A percentile compares a stretch with the other conserved stretches of the same genome.
These are phyloP conservation scores for Pseudogymnoascus sp. DNA, from an alignment of 2,329 filamentous ascomycete species.

Conservation along the genomic window DNA sequence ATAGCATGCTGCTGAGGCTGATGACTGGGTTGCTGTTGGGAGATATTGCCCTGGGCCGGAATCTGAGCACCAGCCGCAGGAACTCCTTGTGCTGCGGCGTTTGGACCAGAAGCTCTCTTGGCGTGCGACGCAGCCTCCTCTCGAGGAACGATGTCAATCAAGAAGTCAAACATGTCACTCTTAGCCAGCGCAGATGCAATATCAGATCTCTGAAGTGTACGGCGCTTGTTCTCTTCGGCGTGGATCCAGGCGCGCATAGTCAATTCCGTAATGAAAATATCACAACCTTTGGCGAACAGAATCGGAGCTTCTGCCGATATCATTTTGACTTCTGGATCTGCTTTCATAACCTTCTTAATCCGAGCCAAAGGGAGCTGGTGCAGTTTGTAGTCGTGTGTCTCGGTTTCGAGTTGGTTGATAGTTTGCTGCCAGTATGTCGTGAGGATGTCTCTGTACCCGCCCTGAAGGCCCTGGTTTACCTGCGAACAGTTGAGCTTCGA, in stretches of 20 bases:
- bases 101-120: conserved; percentile 58
- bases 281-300: conserved; percentile 94
- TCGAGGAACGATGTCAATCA: conserved; percentile 96
- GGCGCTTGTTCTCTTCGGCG: conserved; percentile 95
- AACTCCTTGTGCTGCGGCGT: conserved; percentile 38
- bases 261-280: conserved; percentile 97
- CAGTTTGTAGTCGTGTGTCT: conserved; percentile 96
- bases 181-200: conserved; percentile 94
- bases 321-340: conserved; percentile 98
- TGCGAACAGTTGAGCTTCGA: conserved; percentile 33
- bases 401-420: conserved; percentile 88
- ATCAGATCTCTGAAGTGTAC: conserved; percentile 89
- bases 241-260: conserved; percentile 99
- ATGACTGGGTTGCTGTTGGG: conserved; percentile 39
- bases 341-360: conserved; percentile 99
- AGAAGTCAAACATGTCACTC: conserved; percentile 99
- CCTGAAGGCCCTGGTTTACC: conserved; percentile 92
- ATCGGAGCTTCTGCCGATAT: conserved; percentile 98
- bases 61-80: conserved; percentile 43
- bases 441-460: conserved; percentile 90
- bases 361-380: conserved; percentile 94
- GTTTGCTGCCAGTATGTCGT: conserved; percentile 99
- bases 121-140: conserved; percentile 84
- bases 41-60: conserved; percentile 42
- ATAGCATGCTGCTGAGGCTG: conserved; percentile 54